A percentile compares a stretch with the other conserved stretches of the same genome.
These are phyloP conservation scores for Otatea glauca DNA, from an alignment of 176 grass and related monocot species.

Conservation along the genomic window DNA sequence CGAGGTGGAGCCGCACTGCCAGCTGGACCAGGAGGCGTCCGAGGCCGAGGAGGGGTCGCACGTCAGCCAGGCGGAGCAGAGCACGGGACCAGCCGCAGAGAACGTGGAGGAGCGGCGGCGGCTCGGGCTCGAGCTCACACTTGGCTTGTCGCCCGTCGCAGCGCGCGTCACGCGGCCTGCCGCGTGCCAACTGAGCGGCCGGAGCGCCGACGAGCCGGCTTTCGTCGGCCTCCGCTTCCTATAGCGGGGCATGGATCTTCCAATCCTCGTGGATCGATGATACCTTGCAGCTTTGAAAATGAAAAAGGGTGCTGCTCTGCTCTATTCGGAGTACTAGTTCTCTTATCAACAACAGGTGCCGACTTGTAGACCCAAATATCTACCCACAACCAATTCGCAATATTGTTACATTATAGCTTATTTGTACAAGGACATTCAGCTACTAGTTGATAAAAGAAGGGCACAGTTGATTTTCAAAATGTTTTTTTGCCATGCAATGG, in stretches of 20 bases:
- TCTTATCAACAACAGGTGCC: no score
- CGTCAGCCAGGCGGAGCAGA: slow-evolving; percentile 63
- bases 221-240: slow-evolving; percentile 35
- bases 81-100: neutral
- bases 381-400: no score
- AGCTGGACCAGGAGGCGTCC: slow-evolving; percentile 2
- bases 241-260: neutral
- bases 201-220: slow-evolving; percentile 1
- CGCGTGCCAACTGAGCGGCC: neutral
- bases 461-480: no score
- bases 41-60: slow-evolving; percentile 46
- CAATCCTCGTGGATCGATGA: no score
- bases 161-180: neutral
- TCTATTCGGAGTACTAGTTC: no score
- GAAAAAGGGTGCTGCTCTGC: no score
- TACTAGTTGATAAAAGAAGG: no score
- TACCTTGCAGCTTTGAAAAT: no score
- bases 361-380: no score
- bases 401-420: no score
- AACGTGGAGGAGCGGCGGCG: slow-evolving; percentile 14
- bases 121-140: slow-evolving; percentile 49
- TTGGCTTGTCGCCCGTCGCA: slow-evolving; percentile 43
- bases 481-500: neutral
- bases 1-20: neutral
- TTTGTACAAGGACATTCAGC: no score